Evolutionary conservation across 805 yeast genomes (phyloP).

Genomic region (Wickerhamomyces canadensis): DNA sequence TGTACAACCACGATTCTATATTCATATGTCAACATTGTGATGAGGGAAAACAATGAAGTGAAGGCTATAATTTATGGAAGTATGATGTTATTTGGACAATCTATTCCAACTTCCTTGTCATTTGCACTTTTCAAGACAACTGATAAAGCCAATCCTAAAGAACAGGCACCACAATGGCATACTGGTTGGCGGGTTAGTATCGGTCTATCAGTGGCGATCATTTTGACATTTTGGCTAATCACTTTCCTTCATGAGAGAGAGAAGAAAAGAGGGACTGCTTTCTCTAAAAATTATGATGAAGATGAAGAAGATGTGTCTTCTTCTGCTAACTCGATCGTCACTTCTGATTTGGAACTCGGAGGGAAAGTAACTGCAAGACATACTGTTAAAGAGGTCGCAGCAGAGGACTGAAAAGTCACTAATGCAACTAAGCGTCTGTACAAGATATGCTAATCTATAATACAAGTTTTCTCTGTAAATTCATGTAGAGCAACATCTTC

Average conservation of each 20-base stretch:
- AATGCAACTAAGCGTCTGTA: too few species aligned
- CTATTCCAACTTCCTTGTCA: slow-evolving; percentile 1
- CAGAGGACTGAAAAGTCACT: too few species aligned
- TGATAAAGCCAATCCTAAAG: background rate
- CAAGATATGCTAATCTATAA: too few species aligned
- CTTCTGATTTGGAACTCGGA: too few species aligned
- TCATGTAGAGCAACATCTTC: too few species aligned
- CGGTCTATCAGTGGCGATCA: background rate
- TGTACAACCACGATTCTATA: slow-evolving; percentile 54
- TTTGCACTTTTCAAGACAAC: slow-evolving; percentile 5
- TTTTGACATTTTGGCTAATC: background rate
- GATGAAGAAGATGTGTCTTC: background rate
- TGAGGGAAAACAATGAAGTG: slow-evolving; percentile 46
- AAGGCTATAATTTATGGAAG: slow-evolving; percentile 44
- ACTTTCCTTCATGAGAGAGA: background rate
- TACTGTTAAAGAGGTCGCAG: too few species aligned
- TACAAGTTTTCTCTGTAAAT: too few species aligned
- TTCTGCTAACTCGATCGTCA: too few species aligned
- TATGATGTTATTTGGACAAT: slow-evolving; percentile 45
- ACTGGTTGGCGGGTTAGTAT: slow-evolving; percentile 3
- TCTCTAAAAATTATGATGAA: background rate
- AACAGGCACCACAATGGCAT: slow-evolving; percentile 7
- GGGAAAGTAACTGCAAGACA: too few species aligned
- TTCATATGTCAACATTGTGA: slow-evolving; percentile 51
- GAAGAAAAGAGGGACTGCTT: slow-evolving; percentile 1